These are phyloP conservation scores for Dictyostelium intermedium DNA, from an alignment of 78 protist genomes.

Conservation along the genomic window DNA sequence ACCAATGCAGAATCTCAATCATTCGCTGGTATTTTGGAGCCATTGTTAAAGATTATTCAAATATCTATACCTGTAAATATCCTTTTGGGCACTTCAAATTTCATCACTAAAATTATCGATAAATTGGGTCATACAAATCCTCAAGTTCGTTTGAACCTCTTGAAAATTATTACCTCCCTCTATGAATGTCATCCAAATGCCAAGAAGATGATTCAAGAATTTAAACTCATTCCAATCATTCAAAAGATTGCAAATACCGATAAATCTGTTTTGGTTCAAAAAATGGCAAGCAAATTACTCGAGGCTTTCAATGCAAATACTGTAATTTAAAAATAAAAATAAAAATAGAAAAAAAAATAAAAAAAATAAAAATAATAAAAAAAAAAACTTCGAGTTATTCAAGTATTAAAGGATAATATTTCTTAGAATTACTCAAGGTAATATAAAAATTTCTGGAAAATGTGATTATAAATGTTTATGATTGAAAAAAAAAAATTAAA, in stretches of 20 bases:
- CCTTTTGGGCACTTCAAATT: slow-evolving; percentile 40
- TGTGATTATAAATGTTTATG: too few relatives aligned
- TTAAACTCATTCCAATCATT: slow-evolving; percentile 59
- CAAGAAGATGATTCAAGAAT: slow-evolving; percentile 73
- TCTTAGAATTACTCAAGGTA: too few relatives aligned
- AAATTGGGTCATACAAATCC: slow-evolving; percentile 45
- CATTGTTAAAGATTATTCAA: slow-evolving; percentile 57
- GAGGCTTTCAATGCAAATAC: slow-evolving; percentile 74
- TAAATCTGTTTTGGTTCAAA: slow-evolving; percentile 64
- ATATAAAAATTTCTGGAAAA: too few relatives aligned
- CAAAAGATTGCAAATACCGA: slow-evolving; percentile 54
- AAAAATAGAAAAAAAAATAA: neutral
- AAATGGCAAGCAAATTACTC: slow-evolving; percentile 53
- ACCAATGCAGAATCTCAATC: slow-evolving; percentile 45
- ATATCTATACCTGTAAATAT: slow-evolving; percentile 21
- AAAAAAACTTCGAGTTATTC: too few relatives aligned
- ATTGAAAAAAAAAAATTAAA: too few relatives aligned
- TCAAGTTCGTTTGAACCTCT: slow-evolving; percentile 39
- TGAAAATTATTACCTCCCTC: slow-evolving; percentile 50
- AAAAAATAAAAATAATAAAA: neutral
- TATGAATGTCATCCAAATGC: slow-evolving; percentile 74
- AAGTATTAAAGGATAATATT: too few relatives aligned
- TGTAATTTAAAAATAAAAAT: slow-evolving; percentile 26
- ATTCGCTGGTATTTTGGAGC: slow-evolving; percentile 70
- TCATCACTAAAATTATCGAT: slow-evolving; percentile 51